Base-by-base conservation (phyloP, 176 grass and related monocot genomes). In the Carex littledalei region DNA sequence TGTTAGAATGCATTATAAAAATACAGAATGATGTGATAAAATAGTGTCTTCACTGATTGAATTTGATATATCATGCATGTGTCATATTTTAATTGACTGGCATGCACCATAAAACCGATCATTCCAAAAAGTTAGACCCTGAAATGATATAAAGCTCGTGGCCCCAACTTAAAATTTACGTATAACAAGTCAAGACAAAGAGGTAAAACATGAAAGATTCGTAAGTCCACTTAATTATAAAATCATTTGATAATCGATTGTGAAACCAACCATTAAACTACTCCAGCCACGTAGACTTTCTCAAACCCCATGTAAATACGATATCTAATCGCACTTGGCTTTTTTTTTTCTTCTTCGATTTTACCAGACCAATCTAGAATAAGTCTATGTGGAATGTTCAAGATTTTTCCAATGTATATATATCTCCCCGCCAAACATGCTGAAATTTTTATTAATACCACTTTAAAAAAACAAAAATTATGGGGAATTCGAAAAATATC, bases 151-250 rank as follows among this genome's bases (percentile, higher is more conserved):
- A 77, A 77, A 77, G 73, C 22, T 17, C 22, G 12, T n/a, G n/a
- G n/a, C n/a, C 49, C 73, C 73, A 32, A 77, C 73, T 53, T 50
- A 77, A 16, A 77, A 55, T 77, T 77, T 54, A 54, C 22, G 47
- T 77, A 55, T 77, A 49, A 55, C 22, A 55, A 11, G 73, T 54
- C 73, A 77, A 77, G 49, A 77, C 73, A 77, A 77, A 31, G 24
- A 55, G 22, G 68, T 72, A 65, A 31, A 77, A 77, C 47, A 55
- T 77, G 45, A 77, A 31, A 77, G 49, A 77, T 77, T 77, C 73
- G 16, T 29, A 77, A 55, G 29, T 77, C 73, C 73, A 77, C 73
- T 77, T 77, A 53, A 31, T 29, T 77, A 77, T 29, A 77, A 77
- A 77, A 72, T 53, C 22, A 50, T 54, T 54, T 77, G 17, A 47